A percentile compares a stretch with the other conserved stretches of the same genome.
Evolutionary conservation across 805 yeast genomes (phyloP).

Genomic region (Yarrowia sp.): DNA sequence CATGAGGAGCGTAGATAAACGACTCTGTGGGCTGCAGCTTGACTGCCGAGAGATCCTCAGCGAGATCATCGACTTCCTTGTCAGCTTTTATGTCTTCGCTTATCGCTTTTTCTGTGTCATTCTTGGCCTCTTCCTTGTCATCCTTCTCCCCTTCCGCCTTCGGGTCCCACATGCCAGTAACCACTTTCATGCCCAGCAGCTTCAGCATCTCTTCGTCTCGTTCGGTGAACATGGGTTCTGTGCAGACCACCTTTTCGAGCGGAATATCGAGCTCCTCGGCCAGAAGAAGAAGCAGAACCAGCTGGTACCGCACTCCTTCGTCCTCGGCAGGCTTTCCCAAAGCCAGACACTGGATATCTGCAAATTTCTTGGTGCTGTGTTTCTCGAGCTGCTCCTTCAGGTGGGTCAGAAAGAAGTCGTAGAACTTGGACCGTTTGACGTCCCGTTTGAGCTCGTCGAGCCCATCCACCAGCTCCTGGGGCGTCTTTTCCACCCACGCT

Average conservation of each 20-base stretch:
- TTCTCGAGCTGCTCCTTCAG: background rate
- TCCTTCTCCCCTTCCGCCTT: background rate
- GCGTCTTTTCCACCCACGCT: slow-evolving; percentile 30
- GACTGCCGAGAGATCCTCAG: background rate
- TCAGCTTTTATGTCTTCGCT: background rate
- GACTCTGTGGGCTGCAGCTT: background rate
- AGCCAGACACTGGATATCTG: slow-evolving; percentile 61
- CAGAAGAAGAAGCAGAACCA: slow-evolving; percentile 55
- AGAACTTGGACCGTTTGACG: slow-evolving; percentile 29
- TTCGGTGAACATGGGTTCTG: slow-evolving; percentile 61
- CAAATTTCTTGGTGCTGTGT: slow-evolving; percentile 17
- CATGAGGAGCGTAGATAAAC: slow-evolving; percentile 71
- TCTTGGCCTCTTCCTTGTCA: background rate
- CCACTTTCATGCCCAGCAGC: slow-evolving; percentile 34
- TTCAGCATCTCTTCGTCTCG: slow-evolving; percentile 45
- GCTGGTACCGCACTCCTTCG: slow-evolving; percentile 60
- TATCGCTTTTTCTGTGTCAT: background rate
- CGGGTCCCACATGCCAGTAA: slow-evolving; percentile 32
- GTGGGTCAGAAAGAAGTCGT: background rate
- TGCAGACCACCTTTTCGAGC: slow-evolving; percentile 45
- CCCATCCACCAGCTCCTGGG: slow-evolving; percentile 28
- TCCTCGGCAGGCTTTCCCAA: slow-evolving; percentile 64
- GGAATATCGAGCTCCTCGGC: slow-evolving; percentile 35
- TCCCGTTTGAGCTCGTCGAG: slow-evolving; percentile 22
- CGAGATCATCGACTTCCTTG: background rate